These are phyloP conservation scores for Rhodotorula paludigena DNA, from an alignment of 768 basidiomycete genomes.

Conservation along the genomic window DNA sequence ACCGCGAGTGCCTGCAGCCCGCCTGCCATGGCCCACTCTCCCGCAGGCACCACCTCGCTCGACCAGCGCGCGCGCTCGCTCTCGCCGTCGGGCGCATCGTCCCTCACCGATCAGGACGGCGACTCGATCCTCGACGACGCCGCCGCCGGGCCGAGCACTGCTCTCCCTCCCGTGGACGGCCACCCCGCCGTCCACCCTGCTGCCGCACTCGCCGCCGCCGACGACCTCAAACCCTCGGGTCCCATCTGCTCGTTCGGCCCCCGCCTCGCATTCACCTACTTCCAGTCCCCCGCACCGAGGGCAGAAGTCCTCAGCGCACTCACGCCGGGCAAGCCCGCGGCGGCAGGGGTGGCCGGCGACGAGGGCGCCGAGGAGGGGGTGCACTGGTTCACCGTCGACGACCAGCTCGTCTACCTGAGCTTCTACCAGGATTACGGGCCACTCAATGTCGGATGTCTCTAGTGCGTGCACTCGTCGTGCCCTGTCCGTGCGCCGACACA, in stretches of 20 bases:
- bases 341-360: background rate
- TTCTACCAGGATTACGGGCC: slow-evolving; percentile 96
- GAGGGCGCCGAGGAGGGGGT: slow-evolving; percentile 48
- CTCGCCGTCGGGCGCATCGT: background rate
- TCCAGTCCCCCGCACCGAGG: slow-evolving; percentile 16
- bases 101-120: slow-evolving; percentile 15
- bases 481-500: background rate
- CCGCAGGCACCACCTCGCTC: background rate
- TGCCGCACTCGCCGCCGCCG: background rate
- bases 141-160: background rate
- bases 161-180: background rate
- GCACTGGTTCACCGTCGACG: slow-evolving; percentile 89
- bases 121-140: slow-evolving; percentile 15
- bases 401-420: slow-evolving; percentile 82
- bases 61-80: background rate
- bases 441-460: slow-evolving; percentile 42
- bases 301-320: slow-evolving; percentile 20
- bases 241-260: slow-evolving; percentile 39
- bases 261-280: slow-evolving; percentile 38
- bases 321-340: background rate
- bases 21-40: background rate
- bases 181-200: background rate
- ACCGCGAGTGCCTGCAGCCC: too few species aligned
- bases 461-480: slow-evolving; percentile 22
- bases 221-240: slow-evolving; percentile 17